Conservation (phyloP, 2,329 filamentous ascomycete genomes). For the Septoria petroselini region DNA sequence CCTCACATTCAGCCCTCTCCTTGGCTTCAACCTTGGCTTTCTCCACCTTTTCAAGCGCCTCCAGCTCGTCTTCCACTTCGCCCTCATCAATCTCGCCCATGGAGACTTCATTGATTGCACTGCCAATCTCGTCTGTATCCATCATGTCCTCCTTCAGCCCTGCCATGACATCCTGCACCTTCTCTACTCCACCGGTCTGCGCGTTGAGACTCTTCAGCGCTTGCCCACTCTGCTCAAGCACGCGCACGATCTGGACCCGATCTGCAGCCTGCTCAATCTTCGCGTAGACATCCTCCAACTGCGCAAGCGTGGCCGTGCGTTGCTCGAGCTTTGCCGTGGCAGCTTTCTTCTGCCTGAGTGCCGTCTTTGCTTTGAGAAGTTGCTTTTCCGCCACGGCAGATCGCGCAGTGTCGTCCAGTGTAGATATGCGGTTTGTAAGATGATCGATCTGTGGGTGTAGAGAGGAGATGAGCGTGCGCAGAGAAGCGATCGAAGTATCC, state of each 20-base stretch:
- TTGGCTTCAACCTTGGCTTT: slow-evolving; percentile 59
- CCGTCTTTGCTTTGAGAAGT: slow-evolving; percentile 68
- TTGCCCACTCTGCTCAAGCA: slow-evolving; percentile 74
- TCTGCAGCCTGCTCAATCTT: slow-evolving; percentile 82
- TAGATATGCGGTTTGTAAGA: slow-evolving; percentile 55
- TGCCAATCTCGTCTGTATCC: slow-evolving; percentile 76
- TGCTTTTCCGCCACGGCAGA: slow-evolving; percentile 71
- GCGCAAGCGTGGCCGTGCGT: slow-evolving; percentile 68
- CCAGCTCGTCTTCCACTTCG: slow-evolving; percentile 85
- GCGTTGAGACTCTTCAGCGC: slow-evolving; percentile 72
- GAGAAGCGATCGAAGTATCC: slow-evolving; percentile 75
- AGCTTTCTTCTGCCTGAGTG: slow-evolving; percentile 77
- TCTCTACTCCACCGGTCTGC: slow-evolving; percentile 71
- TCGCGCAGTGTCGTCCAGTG: slow-evolving; percentile 58
- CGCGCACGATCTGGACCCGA: slow-evolving; percentile 76
- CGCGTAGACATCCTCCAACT: slow-evolving; percentile 79
- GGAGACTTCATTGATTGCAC: slow-evolving; percentile 64
- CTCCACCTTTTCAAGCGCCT: slow-evolving; percentile 61
- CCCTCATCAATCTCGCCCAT: slow-evolving; percentile 63
- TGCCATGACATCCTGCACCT: slow-evolving; percentile 73
- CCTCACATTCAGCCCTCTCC: slow-evolving; percentile 66
- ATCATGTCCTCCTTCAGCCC: slow-evolving; percentile 73
- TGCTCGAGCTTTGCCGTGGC: slow-evolving; percentile 70
- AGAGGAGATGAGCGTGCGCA: slow-evolving; percentile 68
- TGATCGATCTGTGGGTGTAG: slow-evolving; percentile 65